phyloP scores from a whole-genome alignment of 805 yeast genomes.

The Wickerhamomyces chaumierensis region DNA sequence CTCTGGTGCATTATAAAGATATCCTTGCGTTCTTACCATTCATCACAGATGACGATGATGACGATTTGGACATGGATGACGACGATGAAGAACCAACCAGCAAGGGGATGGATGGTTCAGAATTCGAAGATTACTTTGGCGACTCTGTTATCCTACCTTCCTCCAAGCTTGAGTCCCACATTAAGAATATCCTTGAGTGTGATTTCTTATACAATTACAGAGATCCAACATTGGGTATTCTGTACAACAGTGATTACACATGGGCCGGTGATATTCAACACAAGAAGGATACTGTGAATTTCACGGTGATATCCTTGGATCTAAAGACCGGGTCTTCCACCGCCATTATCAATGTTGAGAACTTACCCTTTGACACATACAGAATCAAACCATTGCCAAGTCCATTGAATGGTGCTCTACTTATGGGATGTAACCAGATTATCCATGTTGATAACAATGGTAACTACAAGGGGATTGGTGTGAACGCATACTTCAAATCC shows the following conservation, averaged over 20 bases:
- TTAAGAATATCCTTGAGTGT: conserved; percentile 57
- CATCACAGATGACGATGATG: conserved; percentile 31
- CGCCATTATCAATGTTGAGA: conserved; percentile 50
- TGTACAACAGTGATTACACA: conserved; percentile 45
- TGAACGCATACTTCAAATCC: conserved; percentile 40
- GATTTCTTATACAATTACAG: conserved; percentile 63
- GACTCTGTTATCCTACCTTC: conserved; percentile 50
- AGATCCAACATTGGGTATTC: conserved; percentile 71
- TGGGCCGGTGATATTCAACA: conserved; percentile 72
- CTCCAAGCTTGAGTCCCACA: conserved; percentile 39
- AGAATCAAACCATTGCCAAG: conserved; percentile 48
- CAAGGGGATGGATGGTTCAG: not conserved
- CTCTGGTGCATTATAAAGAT: conserved; percentile 54
- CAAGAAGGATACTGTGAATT: conserved; percentile 49
- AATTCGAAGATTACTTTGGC: conserved; percentile 13
- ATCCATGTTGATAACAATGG: conserved; percentile 77
- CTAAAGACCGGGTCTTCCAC: conserved; percentile 40
- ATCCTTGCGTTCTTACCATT: conserved; percentile 65
- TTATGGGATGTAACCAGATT: conserved; percentile 66
- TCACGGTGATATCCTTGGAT: conserved; percentile 61
- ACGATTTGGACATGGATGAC: conserved; percentile 4
- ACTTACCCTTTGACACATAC: conserved; percentile 67
- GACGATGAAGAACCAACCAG: not conserved
- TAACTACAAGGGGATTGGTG: conserved; percentile 47
- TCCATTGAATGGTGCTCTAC: conserved; percentile 59